Evolutionary conservation across 2,329 filamentous ascomycete species (phyloP).

Genomic region (Aspergillus sp.): DNA sequence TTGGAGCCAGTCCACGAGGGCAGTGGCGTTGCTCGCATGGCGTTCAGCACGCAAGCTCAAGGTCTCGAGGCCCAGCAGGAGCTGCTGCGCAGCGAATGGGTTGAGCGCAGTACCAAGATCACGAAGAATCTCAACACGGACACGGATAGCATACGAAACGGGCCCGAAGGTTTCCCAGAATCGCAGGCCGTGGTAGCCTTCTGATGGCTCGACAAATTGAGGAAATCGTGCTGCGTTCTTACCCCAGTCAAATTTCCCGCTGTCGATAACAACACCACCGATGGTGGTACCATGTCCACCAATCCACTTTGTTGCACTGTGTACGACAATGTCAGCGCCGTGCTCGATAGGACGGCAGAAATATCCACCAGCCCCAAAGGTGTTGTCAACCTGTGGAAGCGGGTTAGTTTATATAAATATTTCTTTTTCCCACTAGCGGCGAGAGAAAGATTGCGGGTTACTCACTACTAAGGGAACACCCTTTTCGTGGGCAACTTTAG

Average conservation of each 20-base stretch:
- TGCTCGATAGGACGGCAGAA: constrained; percentile 82
- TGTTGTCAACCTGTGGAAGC: constrained; percentile 73
- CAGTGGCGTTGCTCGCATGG: constrained; percentile 77
- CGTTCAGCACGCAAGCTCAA: constrained; percentile 80
- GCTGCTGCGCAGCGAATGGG: constrained; percentile 88
- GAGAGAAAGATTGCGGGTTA: neutral
- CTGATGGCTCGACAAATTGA: constrained; percentile 79
- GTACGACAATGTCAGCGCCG: constrained; percentile 88
- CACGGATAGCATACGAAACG: constrained; percentile 79
- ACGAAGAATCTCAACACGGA: constrained; percentile 83
- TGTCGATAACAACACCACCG: constrained; percentile 78
- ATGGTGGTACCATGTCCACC: constrained; percentile 92
- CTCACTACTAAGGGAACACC: constrained; percentile 60
- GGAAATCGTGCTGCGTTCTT: constrained; percentile 80
- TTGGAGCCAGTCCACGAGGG: constrained; percentile 77
- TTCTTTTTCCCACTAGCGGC: no score
- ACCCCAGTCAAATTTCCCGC: constrained; percentile 92
- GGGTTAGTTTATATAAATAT: no score
- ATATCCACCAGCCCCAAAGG: constrained; percentile 89
- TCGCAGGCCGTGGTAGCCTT: constrained; percentile 86
- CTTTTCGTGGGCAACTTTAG: constrained; percentile 68
- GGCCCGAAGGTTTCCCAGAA: constrained; percentile 88
- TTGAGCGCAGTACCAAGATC: constrained; percentile 80
- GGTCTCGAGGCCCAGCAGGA: constrained; percentile 85
- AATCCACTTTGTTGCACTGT: constrained; percentile 96